Evolutionary conservation across 306 rosid genomes (phyloP), one percentile per base, ranked within the genome.

Genomic region (Cicer bijugum): DNA sequence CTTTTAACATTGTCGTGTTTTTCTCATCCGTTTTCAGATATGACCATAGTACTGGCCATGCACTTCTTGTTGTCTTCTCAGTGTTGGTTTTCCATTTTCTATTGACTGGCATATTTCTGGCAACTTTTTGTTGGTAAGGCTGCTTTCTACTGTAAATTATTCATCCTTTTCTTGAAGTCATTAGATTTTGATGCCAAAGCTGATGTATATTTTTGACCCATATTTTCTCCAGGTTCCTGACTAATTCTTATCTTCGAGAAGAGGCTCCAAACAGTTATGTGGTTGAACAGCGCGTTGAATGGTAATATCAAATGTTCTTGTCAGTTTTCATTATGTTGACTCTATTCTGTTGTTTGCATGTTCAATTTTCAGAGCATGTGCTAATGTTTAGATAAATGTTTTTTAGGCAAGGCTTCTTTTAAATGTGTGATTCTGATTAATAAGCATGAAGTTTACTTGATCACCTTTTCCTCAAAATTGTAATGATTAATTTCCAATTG

Each of bases 211-310:
- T 65, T 74, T 57, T 47, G 4, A 46, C 19, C 71, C 59, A 11
- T 77, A 58, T 65, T 11, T 67, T 59, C 65, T 82, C 68, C 86
- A 95, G 99, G 99, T 88, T 91, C 72, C 46, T 95, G 74, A 88
- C 97, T 64, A 95, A 95, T 84, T 58, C 99, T 67, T 95, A 91
- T 86, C 96, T 95, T 46, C 95, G 97, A 58, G 97, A 90, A 91
- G 99, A 95, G 85, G 90, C 97, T 78, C 97, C 99, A 46, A 90
- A 89, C 76, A 95, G 97, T 80, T 92, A 95, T 84, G 99, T 91
- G 71, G 99, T 95, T 81, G 99, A 95, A 91, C 99, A 95, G 79
- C 97, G 91, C 74, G 99, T 95, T 82, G 99, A 95, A 88, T 95
- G 99, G 99, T 82, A 82, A 77, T 90, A 80, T 50, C 15, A 43